Base-by-base conservation (phyloP, 352 stramenopile genomes). In the Halophytophthora batemanensis region DNA sequence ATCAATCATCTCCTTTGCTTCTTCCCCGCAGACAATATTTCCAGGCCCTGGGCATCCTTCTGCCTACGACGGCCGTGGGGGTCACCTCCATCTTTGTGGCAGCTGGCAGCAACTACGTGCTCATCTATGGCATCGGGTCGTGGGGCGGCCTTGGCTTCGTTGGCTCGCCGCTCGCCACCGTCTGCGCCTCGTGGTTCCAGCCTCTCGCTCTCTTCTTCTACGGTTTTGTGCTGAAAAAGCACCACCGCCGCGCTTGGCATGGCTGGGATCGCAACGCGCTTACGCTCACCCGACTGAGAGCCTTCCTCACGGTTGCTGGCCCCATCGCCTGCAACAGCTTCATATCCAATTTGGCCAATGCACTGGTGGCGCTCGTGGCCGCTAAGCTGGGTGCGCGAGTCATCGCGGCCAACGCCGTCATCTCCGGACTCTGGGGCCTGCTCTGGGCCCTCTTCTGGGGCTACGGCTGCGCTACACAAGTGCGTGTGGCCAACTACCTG, bases 361-460 rank as follows among this genome's bases (percentile, higher is more conserved):
- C 77, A 7, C 55, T 87, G 28, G 69, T 90, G 18, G 83, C 79
- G 29, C 61, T 90, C 15, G 77, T 90, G 2, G 82, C 82, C 2
- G 77, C 79, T 19, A 73, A 62, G 49, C 70, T 91, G 29, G 80
- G 77, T 2, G 61, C 80, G 2, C 61, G 73, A 18, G 59, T 73
- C 18, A 83, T 91, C 22, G 80, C 75, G 7, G 76, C 77, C 1
- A 91, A 89, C 49, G 77, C 80, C 21, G 74, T 91, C 21, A 71
- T 91, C 44, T 76, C 77, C 2, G 71, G 75, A 6, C 66, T 91
- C 41, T 89, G 80, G 77, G 59, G 64, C 2, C 34, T 91, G 28
- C 66, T 89, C 1, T 91, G 80, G 77, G 77, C 76, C 8, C 66
- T 91, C 21, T 90, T 88, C 50, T 92, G 82, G 79, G 79, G 79